phyloP scores from a whole-genome alignment of 345 rosid species.

The Citrus glauca region DNA sequence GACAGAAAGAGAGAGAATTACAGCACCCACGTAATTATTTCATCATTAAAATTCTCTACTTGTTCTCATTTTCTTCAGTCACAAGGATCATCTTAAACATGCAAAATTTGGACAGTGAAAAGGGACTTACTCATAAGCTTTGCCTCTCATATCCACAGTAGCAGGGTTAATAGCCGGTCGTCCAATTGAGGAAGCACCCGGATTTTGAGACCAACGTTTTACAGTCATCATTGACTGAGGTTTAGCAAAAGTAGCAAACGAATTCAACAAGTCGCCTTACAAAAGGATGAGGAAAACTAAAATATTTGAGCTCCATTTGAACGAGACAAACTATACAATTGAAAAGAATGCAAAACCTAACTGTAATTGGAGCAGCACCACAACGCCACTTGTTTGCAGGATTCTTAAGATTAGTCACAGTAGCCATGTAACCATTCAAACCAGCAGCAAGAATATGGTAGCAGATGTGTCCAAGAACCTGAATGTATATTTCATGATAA shows the following conservation, averaged over 20 bases:
- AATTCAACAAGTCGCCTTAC: not conserved
- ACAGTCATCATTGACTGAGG: constrained; percentile 92
- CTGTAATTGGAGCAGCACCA: constrained; percentile 95
- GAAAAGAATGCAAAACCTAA: constrained; percentile 34
- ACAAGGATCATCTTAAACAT: not conserved
- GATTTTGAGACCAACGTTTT: constrained; percentile 83
- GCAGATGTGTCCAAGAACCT: constrained; percentile 94
- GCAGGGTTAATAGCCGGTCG: constrained; percentile 98
- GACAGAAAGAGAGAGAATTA: not conserved
- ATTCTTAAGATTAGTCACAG: constrained; percentile 82
- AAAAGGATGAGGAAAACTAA: not conserved
- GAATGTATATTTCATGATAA: constrained; percentile 1
- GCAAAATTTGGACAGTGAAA: not conserved
- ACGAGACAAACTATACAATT: not conserved
- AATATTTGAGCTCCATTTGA: not conserved
- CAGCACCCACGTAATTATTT: not conserved
- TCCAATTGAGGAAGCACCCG: constrained; percentile 68
- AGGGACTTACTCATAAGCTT: constrained; percentile 83
- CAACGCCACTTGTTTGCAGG: constrained; percentile 94
- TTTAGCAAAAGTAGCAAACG: constrained; percentile 12
- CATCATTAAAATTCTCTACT: not conserved
- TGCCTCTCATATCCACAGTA: constrained; percentile 90
- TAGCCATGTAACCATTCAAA: constrained; percentile 96
- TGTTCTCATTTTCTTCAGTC: not conserved
- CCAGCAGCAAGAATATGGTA: constrained; percentile 94